Base-by-base conservation (phyloP, 345 rosid genomes). In the Brassica juncea region DNA sequence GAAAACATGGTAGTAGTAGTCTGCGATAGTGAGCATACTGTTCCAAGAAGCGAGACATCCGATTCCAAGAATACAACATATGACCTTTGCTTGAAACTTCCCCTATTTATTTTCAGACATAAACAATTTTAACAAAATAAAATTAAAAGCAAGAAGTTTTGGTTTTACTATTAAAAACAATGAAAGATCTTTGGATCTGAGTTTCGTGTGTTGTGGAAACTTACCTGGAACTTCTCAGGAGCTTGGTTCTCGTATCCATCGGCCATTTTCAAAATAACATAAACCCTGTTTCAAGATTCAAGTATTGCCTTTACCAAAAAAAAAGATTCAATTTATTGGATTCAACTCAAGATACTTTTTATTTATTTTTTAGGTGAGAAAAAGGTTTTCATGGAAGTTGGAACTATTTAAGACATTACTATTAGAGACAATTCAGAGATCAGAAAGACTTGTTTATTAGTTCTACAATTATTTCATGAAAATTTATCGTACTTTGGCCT, bases 41-140 rank as follows among this genome's bases (percentile, higher is more conserved):
- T 85, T 89, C 99, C 98, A 95, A 12, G 96, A 66, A 11, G 88
- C 77, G 7, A 90, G 91, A n/a, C 93, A 81, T 35, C 98, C 99
- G 6, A 90, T 27, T 58, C 99, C 98, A 47, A 91, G 92, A 77
- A 90, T 32, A 88, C 92, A 90, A 55, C 97, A 93, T 27, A 91
- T 84, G 0, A 83, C 61, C 66, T 85, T 70, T 30, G 96, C 97
- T 74, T 84, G 77, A 68, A 8, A 74, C 74, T 85, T 93, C 57
- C 98, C 99, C 96, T 91, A 86, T 16, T 54, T 49, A 23, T 37
- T 4, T 47, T 21, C 8, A 70, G 2, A 27, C 31, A 31, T 44
- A 77, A 52, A 64, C 31, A 49, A 61, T 0, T 70, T 42, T 42
- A 3, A 42, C 10, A 2, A 11, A 2, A 42, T 42, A 10, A 9